Base-by-base conservation (phyloP, 768 basidiomycete genomes). In the Russula sp. region DNA sequence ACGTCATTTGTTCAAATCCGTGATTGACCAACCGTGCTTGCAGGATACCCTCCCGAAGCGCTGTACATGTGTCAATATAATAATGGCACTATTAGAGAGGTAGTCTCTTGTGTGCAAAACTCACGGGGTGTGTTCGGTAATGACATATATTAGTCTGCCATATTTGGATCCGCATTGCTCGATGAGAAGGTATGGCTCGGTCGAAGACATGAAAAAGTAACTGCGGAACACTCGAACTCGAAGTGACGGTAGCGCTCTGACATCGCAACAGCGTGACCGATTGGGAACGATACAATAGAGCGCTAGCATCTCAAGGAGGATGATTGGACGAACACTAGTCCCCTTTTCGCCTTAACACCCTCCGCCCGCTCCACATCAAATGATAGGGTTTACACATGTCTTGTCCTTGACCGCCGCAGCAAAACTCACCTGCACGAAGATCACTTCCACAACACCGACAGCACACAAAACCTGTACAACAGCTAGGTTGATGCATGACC, bases 71-170 rank as follows among this genome's bases (percentile, higher is more conserved):
- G 57, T 59, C 50, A 59, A n/a, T n/a, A n/a, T n/a, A n/a, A 70
- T 71, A 59, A 70, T 72, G 63, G 75, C 68, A 51, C 56, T 52
- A 51, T 36, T 28, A 46, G 30, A 51, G 53, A 63, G n/a, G 24
- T 18, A 5, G 34, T 48, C 58, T 51, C 30, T 22, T 28, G 22
- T 14, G 11, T 13, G 22, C 26, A 48, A 26, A 32, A 78, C 77
- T 77, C 65, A 78, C 78, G 77, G 78, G 42, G 69, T 75, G 53
- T 78, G 68, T 68, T 78, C 78, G 22, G 77, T 78, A 70, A 78
- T 79, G 67, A 78, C 77, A 61, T 78, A 78, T 67, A 78, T 78
- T 56, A 77, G 76, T 57, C 73, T 75, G 52, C 78, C 77, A n/a
- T 77, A 73, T 34, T 74, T 74, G 40, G 78, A 75, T 11, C 77